phyloP scores from a whole-genome alignment of 148 eudicot species.

The Dianthus caryophyllus region DNA sequence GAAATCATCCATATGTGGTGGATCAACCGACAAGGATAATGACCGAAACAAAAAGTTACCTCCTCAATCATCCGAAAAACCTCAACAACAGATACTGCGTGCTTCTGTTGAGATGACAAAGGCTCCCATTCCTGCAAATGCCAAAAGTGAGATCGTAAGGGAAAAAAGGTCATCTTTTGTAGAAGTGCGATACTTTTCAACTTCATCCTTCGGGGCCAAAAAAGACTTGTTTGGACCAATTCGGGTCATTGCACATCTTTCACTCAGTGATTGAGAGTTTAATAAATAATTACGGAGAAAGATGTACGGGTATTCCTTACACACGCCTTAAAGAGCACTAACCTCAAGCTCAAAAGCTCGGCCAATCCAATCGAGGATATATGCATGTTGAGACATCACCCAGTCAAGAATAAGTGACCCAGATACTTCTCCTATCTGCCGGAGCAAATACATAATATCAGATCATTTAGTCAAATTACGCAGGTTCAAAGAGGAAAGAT shows the following conservation, averaged over 20 bases:
- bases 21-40: background rate
- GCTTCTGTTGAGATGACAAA: conserved; percentile 75
- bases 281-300: background rate
- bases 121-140: conserved; percentile 78
- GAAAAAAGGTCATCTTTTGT: background rate
- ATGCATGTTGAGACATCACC: conserved; percentile 73
- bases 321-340: conserved; percentile 17
- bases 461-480: conserved; percentile 1
- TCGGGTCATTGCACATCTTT: too few species aligned
- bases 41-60: conserved; percentile 31
- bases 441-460: conserved; percentile 17
- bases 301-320: background rate
- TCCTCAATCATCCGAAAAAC: conserved; percentile 92
- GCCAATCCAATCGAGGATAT: conserved; percentile 79
- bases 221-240: too few species aligned
- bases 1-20: background rate
- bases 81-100: conserved; percentile 79
- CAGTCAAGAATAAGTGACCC: conserved; percentile 83
- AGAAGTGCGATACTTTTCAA: background rate
- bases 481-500: background rate
- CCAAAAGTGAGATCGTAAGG: background rate
- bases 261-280: background rate
- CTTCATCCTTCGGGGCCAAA: background rate
- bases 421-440: conserved; percentile 61
- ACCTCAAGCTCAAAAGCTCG: conserved; percentile 94